Percentiles rank a stretch among this genome's conserved stretches.
These are phyloP conservation scores for Rhizopogon vesiculosus DNA, from an alignment of 768 basidiomycete genomes.

Conservation along the genomic window DNA sequence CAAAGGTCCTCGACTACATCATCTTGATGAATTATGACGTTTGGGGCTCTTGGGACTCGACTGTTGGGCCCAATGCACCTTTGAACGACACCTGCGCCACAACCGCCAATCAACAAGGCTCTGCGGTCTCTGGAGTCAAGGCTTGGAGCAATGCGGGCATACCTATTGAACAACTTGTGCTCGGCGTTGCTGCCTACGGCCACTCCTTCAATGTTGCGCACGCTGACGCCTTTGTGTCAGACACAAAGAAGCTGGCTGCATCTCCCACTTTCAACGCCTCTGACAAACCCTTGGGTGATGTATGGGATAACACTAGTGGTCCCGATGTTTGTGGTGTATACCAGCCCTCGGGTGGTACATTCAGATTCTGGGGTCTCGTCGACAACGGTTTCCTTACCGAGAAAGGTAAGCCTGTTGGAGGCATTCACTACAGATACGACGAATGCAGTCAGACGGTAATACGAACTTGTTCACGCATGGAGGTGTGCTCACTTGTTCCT, in stretches of 20 bases:
- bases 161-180: conserved; percentile 62
- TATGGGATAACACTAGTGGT: conserved; percentile 45
- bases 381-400: conserved; percentile 47
- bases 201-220: conserved; percentile 56
- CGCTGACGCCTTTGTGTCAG: conserved; percentile 31
- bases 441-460: conserved; percentile 68
- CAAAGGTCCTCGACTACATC: conserved; percentile 62
- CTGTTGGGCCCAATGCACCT: conserved; percentile 78
- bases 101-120: conserved; percentile 57
- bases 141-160: conserved; percentile 78
- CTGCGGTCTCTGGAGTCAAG: conserved; percentile 65
- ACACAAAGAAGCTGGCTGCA: conserved; percentile 32
- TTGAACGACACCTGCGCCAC: conserved; percentile 71
- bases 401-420: conserved; percentile 25
- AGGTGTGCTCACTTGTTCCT: not conserved
- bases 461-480: not conserved
- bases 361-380: conserved; percentile 57
- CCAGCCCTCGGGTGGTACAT: conserved; percentile 47
- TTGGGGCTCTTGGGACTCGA: conserved; percentile 44
- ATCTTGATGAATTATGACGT: conserved; percentile 65
- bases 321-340: conserved; percentile 51
- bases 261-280: conserved; percentile 48
- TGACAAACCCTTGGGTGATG: conserved; percentile 47
- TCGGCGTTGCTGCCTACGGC: conserved; percentile 81
- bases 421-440: conserved; percentile 54